A percentile compares a stretch with the other conserved stretches of the same genome.
phyloP scores from a whole-genome alignment of 768 basidiomycete species.

The Pholiota microspora region DNA sequence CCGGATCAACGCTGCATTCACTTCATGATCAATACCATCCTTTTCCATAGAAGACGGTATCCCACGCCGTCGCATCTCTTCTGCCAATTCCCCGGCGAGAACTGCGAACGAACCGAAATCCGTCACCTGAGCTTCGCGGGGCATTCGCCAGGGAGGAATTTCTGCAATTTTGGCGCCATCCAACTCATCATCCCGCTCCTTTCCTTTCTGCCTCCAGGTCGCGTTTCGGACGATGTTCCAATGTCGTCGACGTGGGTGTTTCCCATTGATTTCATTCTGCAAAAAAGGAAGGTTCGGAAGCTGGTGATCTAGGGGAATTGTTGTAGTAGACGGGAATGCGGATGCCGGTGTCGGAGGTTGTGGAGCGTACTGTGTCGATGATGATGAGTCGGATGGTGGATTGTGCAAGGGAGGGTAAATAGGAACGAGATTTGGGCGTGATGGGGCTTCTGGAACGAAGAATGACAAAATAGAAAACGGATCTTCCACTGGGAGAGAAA shows the following conservation, averaged over 20 bases:
- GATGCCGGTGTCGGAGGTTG: conserved; percentile 11
- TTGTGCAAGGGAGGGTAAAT: conserved; percentile 47
- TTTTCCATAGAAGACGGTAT: background rate
- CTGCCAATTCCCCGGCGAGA: conserved; percentile 46
- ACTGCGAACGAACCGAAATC: conserved; percentile 66
- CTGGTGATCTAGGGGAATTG: conserved; percentile 23
- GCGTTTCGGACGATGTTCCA: conserved; percentile 60
- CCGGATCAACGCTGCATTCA: conserved; percentile 30
- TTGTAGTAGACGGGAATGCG: conserved; percentile 25
- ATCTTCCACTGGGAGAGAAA: conserved; percentile 59
- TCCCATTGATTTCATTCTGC: conserved; percentile 5
- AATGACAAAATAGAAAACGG: conserved; percentile 67
- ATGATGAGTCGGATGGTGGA: conserved; percentile 13
- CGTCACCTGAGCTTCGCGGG: conserved; percentile 49
- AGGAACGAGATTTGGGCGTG: conserved; percentile 56
- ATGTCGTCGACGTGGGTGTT: conserved; percentile 43
- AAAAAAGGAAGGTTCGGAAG: conserved; percentile 20
- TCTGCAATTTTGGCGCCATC: conserved; percentile 25
- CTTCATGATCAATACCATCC: conserved; percentile 29
- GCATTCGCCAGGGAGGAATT: conserved; percentile 41
- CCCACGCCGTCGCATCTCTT: conserved; percentile 35
- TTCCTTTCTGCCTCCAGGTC: conserved; percentile 42
- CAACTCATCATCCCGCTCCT: conserved; percentile 51
- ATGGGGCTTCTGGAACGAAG: conserved; percentile 56
- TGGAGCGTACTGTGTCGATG: conserved; percentile 12